Conservation (phyloP, 495 filamentous ascomycete species). For the Neurospora cerealis region DNA sequence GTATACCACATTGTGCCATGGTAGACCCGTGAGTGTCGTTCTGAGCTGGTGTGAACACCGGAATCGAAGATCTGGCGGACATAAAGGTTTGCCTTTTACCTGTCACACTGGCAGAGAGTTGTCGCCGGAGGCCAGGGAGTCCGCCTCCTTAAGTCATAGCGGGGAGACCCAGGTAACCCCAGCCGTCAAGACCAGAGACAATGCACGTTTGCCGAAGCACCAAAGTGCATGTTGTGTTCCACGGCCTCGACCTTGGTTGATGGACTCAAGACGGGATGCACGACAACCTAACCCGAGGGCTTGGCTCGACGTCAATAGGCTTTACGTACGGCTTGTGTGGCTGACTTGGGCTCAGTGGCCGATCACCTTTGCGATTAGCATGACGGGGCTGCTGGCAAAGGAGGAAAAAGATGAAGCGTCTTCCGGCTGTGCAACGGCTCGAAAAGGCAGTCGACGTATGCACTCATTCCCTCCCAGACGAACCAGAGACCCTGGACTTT, state of each 20-base stretch:
- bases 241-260: not conserved
- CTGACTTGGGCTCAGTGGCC: not conserved
- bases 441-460: not conserved
- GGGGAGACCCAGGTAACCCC: not conserved
- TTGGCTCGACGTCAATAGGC: not conserved
- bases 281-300: not conserved
- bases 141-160: not conserved
- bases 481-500: not conserved
- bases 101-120: not conserved
- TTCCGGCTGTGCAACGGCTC: not conserved
- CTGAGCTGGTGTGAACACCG: not conserved
- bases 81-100: not conserved
- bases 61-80: not conserved
- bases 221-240: not conserved
- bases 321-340: not conserved
- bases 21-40: not conserved
- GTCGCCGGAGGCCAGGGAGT: not conserved
- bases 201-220: not conserved
- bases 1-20: not conserved
- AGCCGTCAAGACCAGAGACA: not conserved
- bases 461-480: not conserved
- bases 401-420: not conserved
- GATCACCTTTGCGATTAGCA: not conserved
- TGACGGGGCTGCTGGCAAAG: not conserved
- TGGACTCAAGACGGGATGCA: not conserved